A percentile compares a stretch with the other conserved stretches of the same genome.
Conservation (phyloP, 805 yeast genomes). For the Candida jianshihensis region DNA sequence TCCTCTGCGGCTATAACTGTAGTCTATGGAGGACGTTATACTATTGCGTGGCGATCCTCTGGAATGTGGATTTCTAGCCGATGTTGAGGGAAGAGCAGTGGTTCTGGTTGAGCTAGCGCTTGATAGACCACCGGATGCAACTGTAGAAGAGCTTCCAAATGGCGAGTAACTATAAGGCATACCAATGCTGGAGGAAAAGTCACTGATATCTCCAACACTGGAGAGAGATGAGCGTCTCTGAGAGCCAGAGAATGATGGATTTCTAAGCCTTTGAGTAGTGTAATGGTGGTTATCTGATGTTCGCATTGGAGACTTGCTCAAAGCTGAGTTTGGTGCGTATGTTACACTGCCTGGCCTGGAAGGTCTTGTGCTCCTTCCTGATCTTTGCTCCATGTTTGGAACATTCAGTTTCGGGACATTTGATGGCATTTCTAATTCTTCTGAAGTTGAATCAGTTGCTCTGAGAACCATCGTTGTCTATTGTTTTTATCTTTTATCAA, state of each 20-base stretch:
- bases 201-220: constrained; percentile 10
- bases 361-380: too few relatives aligned
- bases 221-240: constrained; percentile 16
- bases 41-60: constrained; percentile 18
- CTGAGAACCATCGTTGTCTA: too few relatives aligned
- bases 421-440: too few relatives aligned
- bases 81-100: constrained; percentile 6
- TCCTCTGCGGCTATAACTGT: constrained; percentile 9
- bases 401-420: too few relatives aligned
- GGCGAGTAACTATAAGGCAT: constrained; percentile 16
- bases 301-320: constrained; percentile 16
- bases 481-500: too few relatives aligned
- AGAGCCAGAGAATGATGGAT: constrained; percentile 4
- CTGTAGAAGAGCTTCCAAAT: too few relatives aligned
- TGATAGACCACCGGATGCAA: too few relatives aligned
- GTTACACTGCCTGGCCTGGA: too few relatives aligned
- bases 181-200: constrained; percentile 15
- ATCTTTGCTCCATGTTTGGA: too few relatives aligned
- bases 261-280: constrained; percentile 7
- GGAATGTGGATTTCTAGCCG: constrained; percentile 5
- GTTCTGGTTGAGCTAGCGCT: constrained; percentile 6
- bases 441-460: too few relatives aligned
- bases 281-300: constrained; percentile 4
- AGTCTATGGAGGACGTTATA: constrained; percentile 6
- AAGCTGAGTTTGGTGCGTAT: neutral